phyloP scores from a whole-genome alignment of 2,329 filamentous ascomycete genomes.

The Gaeumannomyces sp. region DNA sequence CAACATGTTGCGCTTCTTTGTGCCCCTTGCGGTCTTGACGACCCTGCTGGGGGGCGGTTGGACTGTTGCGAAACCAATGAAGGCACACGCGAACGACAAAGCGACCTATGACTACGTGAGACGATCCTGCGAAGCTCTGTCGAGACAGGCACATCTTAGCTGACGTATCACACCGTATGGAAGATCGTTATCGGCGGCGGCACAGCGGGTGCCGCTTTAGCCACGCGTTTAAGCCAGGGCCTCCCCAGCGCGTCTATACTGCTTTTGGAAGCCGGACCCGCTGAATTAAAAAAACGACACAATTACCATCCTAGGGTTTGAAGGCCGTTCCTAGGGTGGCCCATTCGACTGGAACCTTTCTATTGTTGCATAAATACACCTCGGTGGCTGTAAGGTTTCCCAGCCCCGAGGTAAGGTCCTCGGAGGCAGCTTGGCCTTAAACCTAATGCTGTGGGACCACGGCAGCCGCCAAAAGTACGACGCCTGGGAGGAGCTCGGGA shows the following conservation, averaged over 20 bases:
- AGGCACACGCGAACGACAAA: background rate
- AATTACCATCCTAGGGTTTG: constrained; percentile 24
- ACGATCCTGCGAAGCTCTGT: background rate
- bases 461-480: constrained; percentile 44
- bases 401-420: constrained; percentile 37
- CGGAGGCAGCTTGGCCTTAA: constrained; percentile 56
- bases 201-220: constrained; percentile 21
- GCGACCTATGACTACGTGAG: background rate
- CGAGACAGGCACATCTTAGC: background rate
- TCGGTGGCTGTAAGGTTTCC: constrained; percentile 24
- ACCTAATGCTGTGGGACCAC: constrained; percentile 50
- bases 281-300: constrained; percentile 17
- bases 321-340: constrained; percentile 19
- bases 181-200: constrained; percentile 21
- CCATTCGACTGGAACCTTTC: constrained; percentile 34
- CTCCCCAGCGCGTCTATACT: constrained; percentile 20
- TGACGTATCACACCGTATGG: background rate
- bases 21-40: background rate
- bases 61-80: background rate
- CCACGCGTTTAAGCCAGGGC: constrained; percentile 19
- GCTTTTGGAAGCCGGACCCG: constrained; percentile 26
- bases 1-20: background rate
- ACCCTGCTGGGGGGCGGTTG: background rate
- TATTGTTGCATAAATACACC: constrained; percentile 24
- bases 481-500: constrained; percentile 51